These are phyloP conservation scores for Carex kokanica DNA, from an alignment of 176 grass and related monocot genomes.

Conservation along the genomic window DNA sequence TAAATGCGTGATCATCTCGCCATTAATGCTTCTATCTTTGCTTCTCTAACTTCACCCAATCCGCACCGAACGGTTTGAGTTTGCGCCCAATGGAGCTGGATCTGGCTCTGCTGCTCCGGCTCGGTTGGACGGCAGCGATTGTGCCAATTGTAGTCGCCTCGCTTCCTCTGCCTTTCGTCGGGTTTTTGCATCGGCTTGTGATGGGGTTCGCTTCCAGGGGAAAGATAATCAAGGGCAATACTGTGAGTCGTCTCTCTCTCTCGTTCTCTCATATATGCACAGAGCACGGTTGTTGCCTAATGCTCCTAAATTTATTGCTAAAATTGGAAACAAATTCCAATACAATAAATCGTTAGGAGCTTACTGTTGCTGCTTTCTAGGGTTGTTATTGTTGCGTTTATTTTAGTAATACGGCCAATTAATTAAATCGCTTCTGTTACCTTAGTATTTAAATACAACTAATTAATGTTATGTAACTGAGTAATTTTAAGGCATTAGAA, in stretches of 20 bases:
- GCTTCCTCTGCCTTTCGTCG: not conserved
- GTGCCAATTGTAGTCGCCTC: constrained; percentile 30
- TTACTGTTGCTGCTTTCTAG: not conserved
- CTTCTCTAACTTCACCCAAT: not conserved
- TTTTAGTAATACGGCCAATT: not conserved
- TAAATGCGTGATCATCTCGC: constrained; percentile 17
- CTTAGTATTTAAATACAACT: not conserved
- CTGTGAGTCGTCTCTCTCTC: not conserved
- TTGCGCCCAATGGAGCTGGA: not conserved
- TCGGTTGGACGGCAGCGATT: constrained; percentile 27
- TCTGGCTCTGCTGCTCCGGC: constrained; percentile 7
- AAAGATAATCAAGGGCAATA: constrained; percentile 15
- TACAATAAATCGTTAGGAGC: not conserved
- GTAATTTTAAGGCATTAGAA: not conserved
- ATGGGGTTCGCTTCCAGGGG: constrained; percentile 25
- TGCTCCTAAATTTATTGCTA: not conserved
- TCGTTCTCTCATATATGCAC: not conserved
- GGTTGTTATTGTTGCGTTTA: not conserved
- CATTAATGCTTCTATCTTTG: not conserved
- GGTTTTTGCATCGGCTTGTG: constrained; percentile 18
- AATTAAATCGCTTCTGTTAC: not conserved
- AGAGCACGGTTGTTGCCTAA: not conserved
- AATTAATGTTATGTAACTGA: not conserved
- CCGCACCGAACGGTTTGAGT: not conserved
- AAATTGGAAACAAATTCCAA: not conserved